phyloP scores from a whole-genome alignment of 345 rosid species.

The Leavenworthia alabamica region DNA sequence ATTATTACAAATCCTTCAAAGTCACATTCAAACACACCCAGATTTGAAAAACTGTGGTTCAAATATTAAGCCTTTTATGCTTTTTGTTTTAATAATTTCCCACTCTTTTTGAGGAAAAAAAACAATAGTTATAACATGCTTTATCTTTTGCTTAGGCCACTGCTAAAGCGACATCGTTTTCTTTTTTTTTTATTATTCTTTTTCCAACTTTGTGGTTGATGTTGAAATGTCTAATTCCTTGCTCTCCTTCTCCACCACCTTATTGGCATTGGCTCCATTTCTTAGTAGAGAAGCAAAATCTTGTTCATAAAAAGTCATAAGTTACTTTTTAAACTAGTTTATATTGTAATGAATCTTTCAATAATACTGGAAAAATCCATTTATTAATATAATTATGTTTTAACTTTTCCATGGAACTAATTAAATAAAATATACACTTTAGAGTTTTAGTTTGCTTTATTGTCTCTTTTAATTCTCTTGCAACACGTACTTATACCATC shows the following conservation, averaged over 20 bases:
- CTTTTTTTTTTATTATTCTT: conserved; percentile 21
- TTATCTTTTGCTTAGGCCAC: conserved; percentile 31
- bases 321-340: neutral
- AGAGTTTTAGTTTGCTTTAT: neutral
- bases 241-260: conserved; percentile 29
- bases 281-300: conserved; percentile 43
- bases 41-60: conserved; percentile 14
- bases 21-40: neutral
- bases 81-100: conserved; percentile 19
- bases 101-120: neutral
- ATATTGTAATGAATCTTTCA: neutral
- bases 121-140: conserved; percentile 17
- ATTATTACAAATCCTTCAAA: neutral
- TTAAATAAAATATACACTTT: conserved; percentile 18
- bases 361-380: neutral
- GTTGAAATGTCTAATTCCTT: conserved; percentile 32
- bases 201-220: conserved; percentile 23
- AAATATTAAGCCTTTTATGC: conserved; percentile 19
- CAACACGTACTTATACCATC: conserved; percentile 1
- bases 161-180: conserved; percentile 14
- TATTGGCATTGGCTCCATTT: conserved; percentile 21
- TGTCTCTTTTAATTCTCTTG: neutral
- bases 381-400: conserved; percentile 3
- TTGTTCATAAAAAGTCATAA: neutral
- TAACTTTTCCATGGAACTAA: conserved; percentile 25